Evolutionary conservation across 1,284 basidiomycete species (phyloP), one percentile per base, ranked within the genome.

Genomic region (Takashimella koratensis): DNA sequence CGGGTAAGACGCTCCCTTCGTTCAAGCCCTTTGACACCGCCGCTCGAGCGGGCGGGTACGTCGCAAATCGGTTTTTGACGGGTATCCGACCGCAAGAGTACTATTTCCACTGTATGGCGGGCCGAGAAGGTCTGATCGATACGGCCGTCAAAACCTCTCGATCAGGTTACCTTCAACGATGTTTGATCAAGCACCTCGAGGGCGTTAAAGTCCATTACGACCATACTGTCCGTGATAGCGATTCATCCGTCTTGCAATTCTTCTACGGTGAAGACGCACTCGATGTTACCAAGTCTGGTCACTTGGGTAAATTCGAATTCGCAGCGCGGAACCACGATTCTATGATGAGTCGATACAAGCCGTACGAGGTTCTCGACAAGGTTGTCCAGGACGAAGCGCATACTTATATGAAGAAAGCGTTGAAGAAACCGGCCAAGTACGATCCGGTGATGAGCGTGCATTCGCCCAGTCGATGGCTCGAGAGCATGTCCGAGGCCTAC

Each of bases 51-150:
- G 96, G 96, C 75, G 96, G 96, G n/a, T 99, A 96, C 75, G 90
- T 99, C 47, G 92, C 90, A n/a, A 96, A 94, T 74, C 91, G 96
- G 49, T 99, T 99, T 84, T 83, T 99, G 80, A 98, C 96, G 19
- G 96, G 96, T 56, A 87, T 99, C 72, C 90, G 89, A 60, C 96
- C 96, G 0, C 96, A 99, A 74, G 96, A 99, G 76, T 99, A 97
- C 79, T 99, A 97, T 79, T 99, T 99, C 83, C 96, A 98, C 79
- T 98, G 96, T 76, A 99, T 99, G 96, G 94, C 96, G 56, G 96
- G 96, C 51, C 86, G 96, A 66, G 96, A 98, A 79, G 96, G 96
- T 74, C 83, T 99, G 27, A 99, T 98, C 69, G 96, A 99, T 74
- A 99, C 96, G 10, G 96, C 96, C 47, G 96, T 99, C 76, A 99